Base-by-base conservation (phyloP, 768 basidiomycete genomes). In the Amylocystis lapponica region DNA sequence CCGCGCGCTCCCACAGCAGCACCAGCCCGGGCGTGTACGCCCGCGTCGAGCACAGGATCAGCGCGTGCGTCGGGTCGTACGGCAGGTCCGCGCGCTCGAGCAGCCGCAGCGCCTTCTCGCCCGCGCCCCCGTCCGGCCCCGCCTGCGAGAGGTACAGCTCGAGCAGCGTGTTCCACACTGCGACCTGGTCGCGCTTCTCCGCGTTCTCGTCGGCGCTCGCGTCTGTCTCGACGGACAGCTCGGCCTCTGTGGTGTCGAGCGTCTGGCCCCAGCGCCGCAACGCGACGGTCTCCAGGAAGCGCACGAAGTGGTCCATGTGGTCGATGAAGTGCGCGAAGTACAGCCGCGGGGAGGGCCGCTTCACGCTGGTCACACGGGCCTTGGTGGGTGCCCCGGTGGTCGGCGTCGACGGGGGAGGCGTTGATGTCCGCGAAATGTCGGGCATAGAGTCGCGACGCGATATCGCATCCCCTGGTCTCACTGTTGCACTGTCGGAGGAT, bases 251-350 rank as follows among this genome's bases (percentile, higher is more conserved):
- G 3, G 58, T 68, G 21, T 79, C 75, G 14, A 90, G 69, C 17
- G 64, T 70, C 59, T 95, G 90, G 5, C 78, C 78, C 89, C 91
- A 98, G 7, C 91, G 71, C 20, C 79, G 72, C 30, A 66, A 55
- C 2, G 91, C 88, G 23, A 98, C 86, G 5, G 81, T 81, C 65
- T 98, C 94, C 8, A 99, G 74, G 61, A 97, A 98, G 1, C 76
- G 70, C 30, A 90, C 73, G 51, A 99, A 95, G 43, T 88, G 78
- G 2, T 71, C 71, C 45, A 85, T 79, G 53, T 94, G 89, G 56
- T 95, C 89, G 27, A 96, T 83, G 50, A 96, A 98, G 59, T 96
- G 91, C 0, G 92, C 83, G 56, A 97, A 98, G 62, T 91, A 98
- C 25, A 86, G 68, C 4, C 83, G 69, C 0, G 94, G 92, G 0